Base-by-base conservation (phyloP, 2,329 filamentous ascomycete species). In the Aspergillus vadensis region DNA sequence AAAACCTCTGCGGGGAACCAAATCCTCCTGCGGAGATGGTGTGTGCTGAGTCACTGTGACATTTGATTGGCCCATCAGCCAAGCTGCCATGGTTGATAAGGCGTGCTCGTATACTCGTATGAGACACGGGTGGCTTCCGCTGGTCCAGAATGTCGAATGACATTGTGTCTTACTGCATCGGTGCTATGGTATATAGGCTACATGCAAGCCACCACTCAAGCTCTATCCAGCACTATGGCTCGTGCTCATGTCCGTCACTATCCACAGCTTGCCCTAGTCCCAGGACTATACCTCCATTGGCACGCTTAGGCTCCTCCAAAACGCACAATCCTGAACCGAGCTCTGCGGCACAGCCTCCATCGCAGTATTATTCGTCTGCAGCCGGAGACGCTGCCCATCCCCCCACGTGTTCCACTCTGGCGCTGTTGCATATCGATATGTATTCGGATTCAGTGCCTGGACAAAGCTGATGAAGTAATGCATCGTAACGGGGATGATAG, bases 381-480 rank as follows among this genome's bases (percentile, higher is more conserved):
- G 38, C 36, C 55, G 47, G 19, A 63, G 17, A 15, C 53, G 44
- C 19, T 49, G 25, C 5, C 57, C 58, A 12, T 30, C 32, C 0
- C 52, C 62, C 62, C 60, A 64, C 6, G 32, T 36, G 32, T n/a
- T 55, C 62, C 57, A 58, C 9, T 54, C 19, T 10, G 67, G 69
- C 15, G 69, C 66, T 3, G 61, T 56, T 2, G 41, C 17, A 39
- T 65, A 61, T n/a, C 58, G 48, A n/a, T 57, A 60, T 4, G 43
- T 43, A 43, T 71, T 71, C 1, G 68, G 69, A 30, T 71, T 39
- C 5, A 70, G 56, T 4, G 59, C 38, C 25, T 63, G 67, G 49
- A 68, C 48, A 21, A 71, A 71, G 47, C 68, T 71, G 17, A 71
- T 57, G 47, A 66, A 70, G 43, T 71, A 71, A 50, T 66, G 58